phyloP scores from a whole-genome alignment of 441 rosid species.

The Populus hybrid region DNA sequence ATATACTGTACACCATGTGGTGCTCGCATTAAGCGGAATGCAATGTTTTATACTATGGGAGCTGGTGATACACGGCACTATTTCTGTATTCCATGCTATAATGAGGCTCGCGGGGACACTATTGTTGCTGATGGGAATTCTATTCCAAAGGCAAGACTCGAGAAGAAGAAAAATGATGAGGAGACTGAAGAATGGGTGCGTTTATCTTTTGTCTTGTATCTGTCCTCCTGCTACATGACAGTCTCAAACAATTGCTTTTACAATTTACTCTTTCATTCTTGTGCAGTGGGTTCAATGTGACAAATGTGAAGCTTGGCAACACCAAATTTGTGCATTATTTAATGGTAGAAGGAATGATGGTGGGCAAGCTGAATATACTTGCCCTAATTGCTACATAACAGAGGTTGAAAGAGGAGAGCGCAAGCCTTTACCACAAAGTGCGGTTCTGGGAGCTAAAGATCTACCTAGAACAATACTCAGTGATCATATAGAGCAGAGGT shows the following conservation, averaged over 20 bases:
- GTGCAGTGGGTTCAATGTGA: slow-evolving; percentile 99
- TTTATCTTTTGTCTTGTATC: slow-evolving; percentile 14
- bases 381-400: slow-evolving; percentile 92
- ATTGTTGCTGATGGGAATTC: slow-evolving; percentile 72
- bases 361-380: slow-evolving; percentile 99
- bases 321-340: slow-evolving; percentile 97
- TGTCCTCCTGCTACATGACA: slow-evolving; percentile 11
- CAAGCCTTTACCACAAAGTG: slow-evolving; percentile 93
- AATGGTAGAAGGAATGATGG: slow-evolving; percentile 99
- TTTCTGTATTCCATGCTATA: slow-evolving; percentile 97
- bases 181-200: slow-evolving; percentile 99
- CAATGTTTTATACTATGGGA: slow-evolving; percentile 94
- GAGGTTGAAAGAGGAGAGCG: slow-evolving; percentile 95
- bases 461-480: slow-evolving; percentile 93
- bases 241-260: slow-evolving; percentile 16
- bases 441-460: slow-evolving; percentile 99
- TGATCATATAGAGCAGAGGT: slow-evolving; percentile 94
- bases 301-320: slow-evolving; percentile 99
- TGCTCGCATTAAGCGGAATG: slow-evolving; percentile 97
- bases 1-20: slow-evolving; percentile 96
- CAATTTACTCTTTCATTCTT: slow-evolving; percentile 19
- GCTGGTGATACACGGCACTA: slow-evolving; percentile 95
- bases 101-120: slow-evolving; percentile 93
- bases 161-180: slow-evolving; percentile 99
- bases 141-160: slow-evolving; percentile 79